A percentile compares a stretch with the other conserved stretches of the same genome.
These are phyloP conservation scores for Phytopythium mirpurense DNA, from an alignment of 352 stramenopile genomes.

Conservation along the genomic window DNA sequence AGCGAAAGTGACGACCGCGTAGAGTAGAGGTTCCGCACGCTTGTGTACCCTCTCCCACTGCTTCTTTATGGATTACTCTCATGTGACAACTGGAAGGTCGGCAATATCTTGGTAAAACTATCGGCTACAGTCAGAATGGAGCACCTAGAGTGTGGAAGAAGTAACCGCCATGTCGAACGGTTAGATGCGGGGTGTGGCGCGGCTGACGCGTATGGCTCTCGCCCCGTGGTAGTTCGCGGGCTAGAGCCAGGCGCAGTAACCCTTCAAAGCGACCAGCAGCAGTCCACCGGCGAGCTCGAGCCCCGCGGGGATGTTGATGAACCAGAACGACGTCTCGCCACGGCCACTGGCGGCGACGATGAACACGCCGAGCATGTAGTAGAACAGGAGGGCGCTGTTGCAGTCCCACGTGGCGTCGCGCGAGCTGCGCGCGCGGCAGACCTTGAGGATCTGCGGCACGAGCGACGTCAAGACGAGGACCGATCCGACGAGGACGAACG, in stretches of 20 bases:
- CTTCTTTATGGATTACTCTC: too few species aligned
- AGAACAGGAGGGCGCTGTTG: slow-evolving; percentile 38
- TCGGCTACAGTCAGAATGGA: too few species aligned
- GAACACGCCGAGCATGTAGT: slow-evolving; percentile 36
- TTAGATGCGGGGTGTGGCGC: slow-evolving; percentile 1
- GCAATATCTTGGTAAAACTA: too few species aligned
- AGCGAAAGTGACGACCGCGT: not conserved
- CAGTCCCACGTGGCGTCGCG: too few species aligned
- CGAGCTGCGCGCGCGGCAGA: slow-evolving; percentile 50
- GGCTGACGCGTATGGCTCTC: not conserved
- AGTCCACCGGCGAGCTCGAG: slow-evolving; percentile 37
- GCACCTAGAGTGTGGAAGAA: too few species aligned
- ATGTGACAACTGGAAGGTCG: too few species aligned
- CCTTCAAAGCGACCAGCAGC: slow-evolving; percentile 39
- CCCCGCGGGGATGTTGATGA: slow-evolving; percentile 49
- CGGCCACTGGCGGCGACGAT: slow-evolving; percentile 42
- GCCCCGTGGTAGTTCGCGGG: slow-evolving; percentile 1
- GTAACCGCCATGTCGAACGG: too few species aligned
- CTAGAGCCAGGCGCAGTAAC: slow-evolving; percentile 30
- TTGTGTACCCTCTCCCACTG: not conserved
- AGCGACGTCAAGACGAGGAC: slow-evolving; percentile 54
- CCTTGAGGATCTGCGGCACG: slow-evolving; percentile 58
- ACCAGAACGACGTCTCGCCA: slow-evolving; percentile 40
- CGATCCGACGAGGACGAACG: slow-evolving; percentile 47
- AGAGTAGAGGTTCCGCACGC: not conserved